Percentiles rank a stretch among this genome's conserved stretches.
phyloP scores from a whole-genome alignment of 2,329 filamentous ascomycete genomes.

The Plectosphaerella cucumerina region DNA sequence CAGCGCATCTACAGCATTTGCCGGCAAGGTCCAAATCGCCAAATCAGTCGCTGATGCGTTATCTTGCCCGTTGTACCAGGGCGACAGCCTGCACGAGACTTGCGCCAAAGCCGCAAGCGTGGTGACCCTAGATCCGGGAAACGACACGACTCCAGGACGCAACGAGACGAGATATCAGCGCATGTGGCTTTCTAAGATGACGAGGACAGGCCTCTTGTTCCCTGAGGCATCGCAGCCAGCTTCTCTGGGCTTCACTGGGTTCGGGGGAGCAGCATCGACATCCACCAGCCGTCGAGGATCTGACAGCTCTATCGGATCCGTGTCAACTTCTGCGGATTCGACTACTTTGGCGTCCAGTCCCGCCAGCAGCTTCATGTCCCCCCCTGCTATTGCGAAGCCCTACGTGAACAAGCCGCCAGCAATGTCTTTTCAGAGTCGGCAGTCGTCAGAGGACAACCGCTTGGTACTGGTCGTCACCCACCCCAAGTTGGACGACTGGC shows the following conservation, averaged over 20 bases:
- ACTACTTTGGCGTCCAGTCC: no score
- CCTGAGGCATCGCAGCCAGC: constrained; percentile 25
- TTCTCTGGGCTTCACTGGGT: constrained; percentile 22
- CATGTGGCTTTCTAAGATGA: constrained; percentile 27
- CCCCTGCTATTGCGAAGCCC: no score
- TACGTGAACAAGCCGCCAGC: no score
- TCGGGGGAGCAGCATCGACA: constrained; percentile 17
- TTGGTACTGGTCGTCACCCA: no score
- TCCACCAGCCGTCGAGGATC: constrained; percentile 21
- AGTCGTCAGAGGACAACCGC: no score
- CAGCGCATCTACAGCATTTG: constrained; percentile 17
- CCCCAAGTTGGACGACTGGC: no score
- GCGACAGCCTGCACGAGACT: constrained; percentile 24
- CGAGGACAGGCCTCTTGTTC: constrained; percentile 22
- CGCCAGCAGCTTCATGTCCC: no score
- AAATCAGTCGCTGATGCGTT: constrained; percentile 18
- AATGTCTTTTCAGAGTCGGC: no score
- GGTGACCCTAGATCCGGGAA: not conserved
- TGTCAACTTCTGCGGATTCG: not conserved
- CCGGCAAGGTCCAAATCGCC: constrained; percentile 23
- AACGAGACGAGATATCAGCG: constrained; percentile 23
- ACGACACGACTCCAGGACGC: not conserved
- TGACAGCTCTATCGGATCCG: constrained; percentile 14
- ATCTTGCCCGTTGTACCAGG: constrained; percentile 20
- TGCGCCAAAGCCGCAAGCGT: constrained; percentile 21